A percentile compares a stretch with the other conserved stretches of the same genome.
Evolutionary conservation across 2,329 filamentous ascomycete species (phyloP).

Genomic region (Claviceps paspali): DNA sequence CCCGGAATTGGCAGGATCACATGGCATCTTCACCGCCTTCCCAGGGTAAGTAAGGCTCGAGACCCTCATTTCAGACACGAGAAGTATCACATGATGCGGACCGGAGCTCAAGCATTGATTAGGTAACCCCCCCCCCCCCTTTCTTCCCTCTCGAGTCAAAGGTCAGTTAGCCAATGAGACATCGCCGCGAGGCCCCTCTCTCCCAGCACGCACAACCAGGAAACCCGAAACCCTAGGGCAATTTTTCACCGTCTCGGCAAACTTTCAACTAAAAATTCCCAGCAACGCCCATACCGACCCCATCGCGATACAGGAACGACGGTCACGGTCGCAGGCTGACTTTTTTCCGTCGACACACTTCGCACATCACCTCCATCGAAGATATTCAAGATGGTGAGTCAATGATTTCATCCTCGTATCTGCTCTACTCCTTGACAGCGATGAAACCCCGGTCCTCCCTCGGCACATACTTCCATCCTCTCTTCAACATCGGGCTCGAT

Average conservation of each 20-base stretch:
- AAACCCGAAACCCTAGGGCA: slow-evolving; percentile 24
- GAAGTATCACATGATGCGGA: too few relatives aligned
- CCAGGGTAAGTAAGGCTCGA: too few relatives aligned
- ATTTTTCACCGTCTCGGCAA: slow-evolving; percentile 22
- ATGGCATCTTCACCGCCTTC: neutral
- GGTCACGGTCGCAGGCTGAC: slow-evolving; percentile 20
- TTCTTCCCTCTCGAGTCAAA: too few relatives aligned
- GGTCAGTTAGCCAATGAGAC: slow-evolving; percentile 6
- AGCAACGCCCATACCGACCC: slow-evolving; percentile 11
- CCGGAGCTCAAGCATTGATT: too few relatives aligned
- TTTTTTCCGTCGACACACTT: slow-evolving; percentile 24
- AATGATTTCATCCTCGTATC: slow-evolving; percentile 6
- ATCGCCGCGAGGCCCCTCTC: neutral
- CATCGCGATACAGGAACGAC: slow-evolving; percentile 20
- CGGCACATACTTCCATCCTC: too few relatives aligned
- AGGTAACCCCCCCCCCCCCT: too few relatives aligned
- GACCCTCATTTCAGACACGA: too few relatives aligned
- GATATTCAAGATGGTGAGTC: slow-evolving; percentile 35
- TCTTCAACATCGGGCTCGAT: neutral
- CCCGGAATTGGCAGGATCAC: neutral
- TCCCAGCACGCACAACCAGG: slow-evolving; percentile 10
- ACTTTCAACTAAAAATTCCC: slow-evolving; percentile 20
- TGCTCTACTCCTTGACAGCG: too few relatives aligned
- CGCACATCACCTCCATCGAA: slow-evolving; percentile 23
- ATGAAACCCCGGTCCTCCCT: too few relatives aligned